Evolutionary conservation across 495 filamentous ascomycete species (phyloP).

Genomic region (Penicillium antarcticum): DNA sequence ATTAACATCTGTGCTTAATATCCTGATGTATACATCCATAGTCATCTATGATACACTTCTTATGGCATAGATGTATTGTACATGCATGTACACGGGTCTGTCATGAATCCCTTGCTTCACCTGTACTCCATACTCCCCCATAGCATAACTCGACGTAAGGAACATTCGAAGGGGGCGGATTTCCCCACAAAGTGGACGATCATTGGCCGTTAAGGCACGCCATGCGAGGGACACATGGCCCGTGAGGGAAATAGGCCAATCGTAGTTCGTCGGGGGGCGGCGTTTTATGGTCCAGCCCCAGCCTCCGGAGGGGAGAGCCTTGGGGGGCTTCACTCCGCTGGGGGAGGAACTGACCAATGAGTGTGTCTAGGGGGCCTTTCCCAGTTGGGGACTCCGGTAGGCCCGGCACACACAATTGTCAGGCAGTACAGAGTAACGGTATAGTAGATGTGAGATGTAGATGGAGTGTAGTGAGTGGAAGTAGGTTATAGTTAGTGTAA

Average conservation of each 20-base stretch:
- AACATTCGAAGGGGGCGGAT: slow-evolving; percentile 2
- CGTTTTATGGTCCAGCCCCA: slow-evolving; percentile 1
- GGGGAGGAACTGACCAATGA: slow-evolving; percentile 6
- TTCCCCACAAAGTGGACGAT: slow-evolving; percentile 10
- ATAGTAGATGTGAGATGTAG: too few species aligned
- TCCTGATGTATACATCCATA: too few species aligned
- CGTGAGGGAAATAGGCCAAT: slow-evolving; percentile 9
- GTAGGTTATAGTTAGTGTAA: too few species aligned
- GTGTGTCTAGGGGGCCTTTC: background rate
- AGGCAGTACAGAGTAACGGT: too few species aligned
- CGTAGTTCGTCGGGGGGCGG: background rate
- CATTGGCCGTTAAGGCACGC: slow-evolving; percentile 19
- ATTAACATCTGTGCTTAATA: too few species aligned
- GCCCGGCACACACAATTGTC: slow-evolving; percentile 9
- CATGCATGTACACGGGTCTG: too few species aligned
- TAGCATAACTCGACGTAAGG: background rate
- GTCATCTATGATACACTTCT: too few species aligned
- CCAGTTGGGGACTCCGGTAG: slow-evolving; percentile 7
- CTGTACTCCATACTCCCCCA: too few species aligned
- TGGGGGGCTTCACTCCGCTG: slow-evolving; percentile 8
- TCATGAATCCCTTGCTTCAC: too few species aligned
- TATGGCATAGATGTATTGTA: too few species aligned
- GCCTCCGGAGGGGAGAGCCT: slow-evolving; percentile 1
- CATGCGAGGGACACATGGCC: slow-evolving; percentile 29
- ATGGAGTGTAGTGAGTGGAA: too few species aligned